phyloP scores from a whole-genome alignment of 352 stramenopile genomes.

The Pythium volutum region DNA sequence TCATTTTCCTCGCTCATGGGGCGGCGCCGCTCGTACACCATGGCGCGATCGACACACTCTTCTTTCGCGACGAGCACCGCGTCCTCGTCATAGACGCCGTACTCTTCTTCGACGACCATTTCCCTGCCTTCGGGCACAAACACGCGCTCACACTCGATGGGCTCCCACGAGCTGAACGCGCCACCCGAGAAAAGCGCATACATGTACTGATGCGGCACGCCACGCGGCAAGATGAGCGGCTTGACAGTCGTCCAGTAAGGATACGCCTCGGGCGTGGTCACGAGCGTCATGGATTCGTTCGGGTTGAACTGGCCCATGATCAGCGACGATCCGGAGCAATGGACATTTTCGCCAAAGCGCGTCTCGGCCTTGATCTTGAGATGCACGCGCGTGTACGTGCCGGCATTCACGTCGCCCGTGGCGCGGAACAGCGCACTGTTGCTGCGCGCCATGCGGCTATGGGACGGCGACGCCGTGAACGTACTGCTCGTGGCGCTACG shows the following conservation, averaged over 20 bases:
- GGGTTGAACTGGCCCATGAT: slow-evolving; percentile 88
- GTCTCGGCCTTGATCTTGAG: slow-evolving; percentile 61
- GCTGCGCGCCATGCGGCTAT: slow-evolving; percentile 16
- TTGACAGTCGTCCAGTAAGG: slow-evolving; percentile 94
- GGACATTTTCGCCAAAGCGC: slow-evolving; percentile 74
- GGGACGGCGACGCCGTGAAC: slow-evolving; percentile 13
- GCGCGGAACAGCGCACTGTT: slow-evolving; percentile 14
- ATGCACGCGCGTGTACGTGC: slow-evolving; percentile 81
- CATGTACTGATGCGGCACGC: slow-evolving; percentile 87
- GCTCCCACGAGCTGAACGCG: slow-evolving; percentile 81
- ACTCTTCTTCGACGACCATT: slow-evolving; percentile 79
- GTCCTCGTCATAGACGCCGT: slow-evolving; percentile 61
- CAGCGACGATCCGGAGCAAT: slow-evolving; percentile 79
- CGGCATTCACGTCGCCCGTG: slow-evolving; percentile 70
- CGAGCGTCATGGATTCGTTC: slow-evolving; percentile 90
- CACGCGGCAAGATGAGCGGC: slow-evolving; percentile 90
- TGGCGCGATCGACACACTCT: slow-evolving; percentile 50
- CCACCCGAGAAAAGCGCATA: slow-evolving; percentile 88
- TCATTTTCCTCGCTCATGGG: slow-evolving; percentile 27
- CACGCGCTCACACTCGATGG: slow-evolving; percentile 65
- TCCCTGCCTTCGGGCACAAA: slow-evolving; percentile 76
- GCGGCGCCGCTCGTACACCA: slow-evolving; percentile 52
- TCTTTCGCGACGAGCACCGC: slow-evolving; percentile 59
- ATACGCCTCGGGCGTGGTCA: slow-evolving; percentile 95
- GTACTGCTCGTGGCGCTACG: slow-evolving; percentile 12